Base-by-base conservation (phyloP, 768 basidiomycete genomes). In the Wakefieldia striispora region DNA sequence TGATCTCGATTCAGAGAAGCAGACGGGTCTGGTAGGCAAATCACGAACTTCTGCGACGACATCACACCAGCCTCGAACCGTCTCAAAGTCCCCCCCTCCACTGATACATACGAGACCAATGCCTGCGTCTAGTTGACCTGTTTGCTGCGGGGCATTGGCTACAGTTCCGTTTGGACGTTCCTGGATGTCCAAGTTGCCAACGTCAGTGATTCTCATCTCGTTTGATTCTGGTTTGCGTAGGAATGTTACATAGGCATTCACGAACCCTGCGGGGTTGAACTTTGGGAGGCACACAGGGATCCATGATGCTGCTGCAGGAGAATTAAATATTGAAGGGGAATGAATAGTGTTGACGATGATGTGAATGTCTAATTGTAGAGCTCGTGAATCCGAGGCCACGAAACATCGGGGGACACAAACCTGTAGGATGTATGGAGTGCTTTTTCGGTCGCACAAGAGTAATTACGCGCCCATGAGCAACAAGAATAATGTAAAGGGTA, bases 201-300 rank as follows among this genome's bases (percentile, higher is more conserved):
- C n/a, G 10, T 45, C 43, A 6, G 42, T 39, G 23, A 9, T 21
- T 29, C 52, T 53, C 11, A 7, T 24, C 26, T 41, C 57, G 12
- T 49, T 58, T 20, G 49, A 45, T 10, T 71, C 65, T 40, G 66
- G 64, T 52, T 73, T 78, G 37, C 79, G 75, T 23, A 86, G 65
- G 64, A 88, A 91, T 3, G 82, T 79, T 37, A 97, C 79, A 59
- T 95, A 97, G 12, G 91, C 88, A 65, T 99, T 92, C 23, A 95
- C 84, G 67, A 97, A 97, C 1, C 87, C 87, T 5, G 83, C 71
- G 0, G 91, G 75, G 61, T 97, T 92, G 75, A 91, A 98, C 66
- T 93, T 94, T 0, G 97, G 95, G 3, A 99, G 79, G 65, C 97
- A 98, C 40, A 99, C 80, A 3, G 97, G 97, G 8, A 98, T 80